phyloP scores from a whole-genome alignment of 202 grass and related monocot genomes.

The Schoenoplectus triqueter region DNA sequence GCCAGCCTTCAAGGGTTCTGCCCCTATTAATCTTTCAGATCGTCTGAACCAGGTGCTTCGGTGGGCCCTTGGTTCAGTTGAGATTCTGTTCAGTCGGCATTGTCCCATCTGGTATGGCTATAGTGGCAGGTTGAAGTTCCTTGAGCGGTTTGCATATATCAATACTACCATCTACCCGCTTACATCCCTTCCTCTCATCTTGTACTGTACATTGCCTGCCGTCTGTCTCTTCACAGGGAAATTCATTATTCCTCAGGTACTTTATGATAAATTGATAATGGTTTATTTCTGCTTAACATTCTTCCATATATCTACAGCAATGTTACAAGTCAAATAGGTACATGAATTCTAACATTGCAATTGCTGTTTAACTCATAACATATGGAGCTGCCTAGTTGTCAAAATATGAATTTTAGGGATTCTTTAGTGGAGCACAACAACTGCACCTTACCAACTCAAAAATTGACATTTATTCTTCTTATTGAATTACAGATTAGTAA shows the following conservation, averaged over 20 bases:
- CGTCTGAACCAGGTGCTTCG: slow-evolving; percentile 96
- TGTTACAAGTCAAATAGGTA: not conserved
- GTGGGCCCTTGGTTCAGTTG: slow-evolving; percentile 93
- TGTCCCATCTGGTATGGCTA: slow-evolving; percentile 98
- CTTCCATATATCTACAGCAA: not conserved
- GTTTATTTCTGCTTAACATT: slow-evolving; percentile 16
- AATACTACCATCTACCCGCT: slow-evolving; percentile 97
- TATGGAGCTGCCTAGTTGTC: not conserved
- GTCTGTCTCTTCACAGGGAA: slow-evolving; percentile 86
- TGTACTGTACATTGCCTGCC: slow-evolving; percentile 80
- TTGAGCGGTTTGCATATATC: slow-evolving; percentile 93
- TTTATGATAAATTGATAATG: not conserved
- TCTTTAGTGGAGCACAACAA: slow-evolving; percentile 8
- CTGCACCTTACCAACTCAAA: slow-evolving; percentile 16
- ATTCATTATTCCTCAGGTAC: slow-evolving; percentile 86
- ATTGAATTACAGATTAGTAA: slow-evolving; percentile 73
- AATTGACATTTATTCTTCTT: not conserved
- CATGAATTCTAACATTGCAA: not conserved
- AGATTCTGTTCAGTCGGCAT: slow-evolving; percentile 97
- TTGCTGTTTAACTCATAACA: not conserved
- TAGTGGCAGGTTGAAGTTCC: slow-evolving; percentile 78
- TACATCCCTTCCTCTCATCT: slow-evolving; percentile 76
- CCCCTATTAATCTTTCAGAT: slow-evolving; percentile 95
- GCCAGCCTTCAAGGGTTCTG: slow-evolving; percentile 94
- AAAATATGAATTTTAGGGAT: slow-evolving; percentile 9